Percentiles rank a stretch among this genome's conserved stretches.
Conservation (phyloP, 495 filamentous ascomycete genomes). For the Astrothelium subdiscretum region DNA sequence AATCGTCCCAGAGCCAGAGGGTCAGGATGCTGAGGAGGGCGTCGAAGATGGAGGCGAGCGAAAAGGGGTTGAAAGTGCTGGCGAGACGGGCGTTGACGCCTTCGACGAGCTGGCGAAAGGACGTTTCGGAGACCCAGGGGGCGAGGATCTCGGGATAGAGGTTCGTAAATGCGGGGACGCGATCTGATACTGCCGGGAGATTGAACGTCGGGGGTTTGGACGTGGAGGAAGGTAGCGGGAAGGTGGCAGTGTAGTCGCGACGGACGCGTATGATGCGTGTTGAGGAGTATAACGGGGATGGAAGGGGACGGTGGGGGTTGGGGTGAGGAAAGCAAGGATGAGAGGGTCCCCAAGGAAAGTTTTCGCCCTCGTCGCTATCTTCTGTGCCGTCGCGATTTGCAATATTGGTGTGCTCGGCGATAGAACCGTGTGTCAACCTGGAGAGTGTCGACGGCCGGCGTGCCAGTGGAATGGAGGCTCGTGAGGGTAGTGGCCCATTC, state of each 20-base stretch:
- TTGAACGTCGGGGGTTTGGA: background rate
- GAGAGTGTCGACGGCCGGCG: constrained; percentile 16
- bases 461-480: constrained; percentile 19
- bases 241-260: constrained; percentile 56
- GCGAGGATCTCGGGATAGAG: constrained; percentile 93
- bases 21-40: constrained; percentile 38
- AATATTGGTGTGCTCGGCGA: background rate
- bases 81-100: constrained; percentile 5
- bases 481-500: constrained; percentile 1
- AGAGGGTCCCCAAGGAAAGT: constrained; percentile 64
- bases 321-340: constrained; percentile 89
- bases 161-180: constrained; percentile 88
- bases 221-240: background rate
- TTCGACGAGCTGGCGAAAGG: constrained; percentile 14
- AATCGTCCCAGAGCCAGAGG: constrained; percentile 87
- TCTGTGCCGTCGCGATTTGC: background rate
- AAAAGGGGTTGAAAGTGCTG: constrained; percentile 10
- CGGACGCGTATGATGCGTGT: constrained; percentile 87
- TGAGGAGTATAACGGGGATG: constrained; percentile 55
- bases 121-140: constrained; percentile 64
- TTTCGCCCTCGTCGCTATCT: constrained; percentile 20
- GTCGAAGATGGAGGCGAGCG: constrained; percentile 9
- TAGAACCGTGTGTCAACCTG: background rate
- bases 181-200: constrained; percentile 63
- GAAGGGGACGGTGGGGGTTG: constrained; percentile 78